Evolutionary conservation across 768 basidiomycete species (phyloP).

Genomic region (Psilocybe sp.): DNA sequence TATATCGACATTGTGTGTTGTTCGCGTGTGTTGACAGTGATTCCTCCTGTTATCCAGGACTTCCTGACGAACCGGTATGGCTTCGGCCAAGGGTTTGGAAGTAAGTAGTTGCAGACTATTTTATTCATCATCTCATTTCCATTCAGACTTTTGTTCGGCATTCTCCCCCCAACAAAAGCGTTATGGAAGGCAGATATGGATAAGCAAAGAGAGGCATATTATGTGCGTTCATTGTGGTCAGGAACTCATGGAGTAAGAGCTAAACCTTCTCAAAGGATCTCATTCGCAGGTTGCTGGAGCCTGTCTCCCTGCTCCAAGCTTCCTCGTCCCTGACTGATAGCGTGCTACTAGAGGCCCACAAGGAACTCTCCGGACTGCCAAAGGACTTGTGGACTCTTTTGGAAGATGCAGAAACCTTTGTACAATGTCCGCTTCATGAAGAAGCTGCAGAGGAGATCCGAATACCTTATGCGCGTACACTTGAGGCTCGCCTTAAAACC

Average conservation of each 20-base stretch:
- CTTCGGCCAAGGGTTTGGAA: constrained; percentile 77
- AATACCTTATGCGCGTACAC: constrained; percentile 45
- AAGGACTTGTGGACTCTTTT: constrained; percentile 45
- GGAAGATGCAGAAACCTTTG: constrained; percentile 44
- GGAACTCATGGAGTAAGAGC: not conserved
- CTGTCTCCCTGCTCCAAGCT: constrained; percentile 42
- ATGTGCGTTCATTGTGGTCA: constrained; percentile 44
- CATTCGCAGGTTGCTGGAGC: constrained; percentile 58
- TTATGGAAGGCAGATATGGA: constrained; percentile 55
- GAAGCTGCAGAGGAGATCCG: constrained; percentile 42
- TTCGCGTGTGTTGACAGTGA: not conserved
- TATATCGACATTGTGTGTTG: constrained; percentile 5
- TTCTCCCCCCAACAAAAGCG: constrained; percentile 53
- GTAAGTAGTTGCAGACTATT: constrained; percentile 35
- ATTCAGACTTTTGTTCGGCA: constrained; percentile 59
- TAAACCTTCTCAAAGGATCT: constrained; percentile 50
- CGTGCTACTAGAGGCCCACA: constrained; percentile 45
- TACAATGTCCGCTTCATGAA: constrained; percentile 49
- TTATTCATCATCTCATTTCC: not conserved
- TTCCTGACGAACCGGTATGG: constrained; percentile 74
- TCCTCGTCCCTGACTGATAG: constrained; percentile 36
- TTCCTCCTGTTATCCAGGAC: constrained; percentile 39
- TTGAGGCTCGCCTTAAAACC: constrained; percentile 51
- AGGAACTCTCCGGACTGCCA: constrained; percentile 58
- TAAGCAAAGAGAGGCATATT: constrained; percentile 69